Conservation (phyloP, 495 filamentous ascomycete genomes). For the Terfezia claveryi region DNA sequence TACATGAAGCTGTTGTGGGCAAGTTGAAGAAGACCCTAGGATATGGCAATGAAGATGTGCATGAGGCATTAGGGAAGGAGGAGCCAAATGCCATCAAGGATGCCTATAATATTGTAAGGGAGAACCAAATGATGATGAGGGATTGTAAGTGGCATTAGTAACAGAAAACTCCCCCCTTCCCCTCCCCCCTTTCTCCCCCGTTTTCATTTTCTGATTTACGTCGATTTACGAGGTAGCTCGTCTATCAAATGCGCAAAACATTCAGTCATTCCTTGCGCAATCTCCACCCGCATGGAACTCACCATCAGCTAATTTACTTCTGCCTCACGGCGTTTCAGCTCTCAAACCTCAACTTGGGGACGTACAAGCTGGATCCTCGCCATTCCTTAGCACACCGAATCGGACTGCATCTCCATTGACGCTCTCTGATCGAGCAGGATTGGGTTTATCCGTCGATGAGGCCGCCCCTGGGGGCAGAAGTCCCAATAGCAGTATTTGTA, state of each 20-base stretch:
- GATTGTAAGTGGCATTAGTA: slow-evolving; percentile 42
- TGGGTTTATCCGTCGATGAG: slow-evolving; percentile 1
- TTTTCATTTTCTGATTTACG: slow-evolving; percentile 2
- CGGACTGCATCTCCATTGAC: slow-evolving; percentile 15
- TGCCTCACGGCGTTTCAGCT: neutral
- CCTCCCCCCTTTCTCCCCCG: neutral
- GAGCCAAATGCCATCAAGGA: slow-evolving; percentile 97
- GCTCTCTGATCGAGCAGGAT: neutral
- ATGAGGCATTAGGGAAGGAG: slow-evolving; percentile 71
- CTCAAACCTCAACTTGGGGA: slow-evolving; percentile 16
- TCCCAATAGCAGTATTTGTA: slow-evolving; percentile 34
- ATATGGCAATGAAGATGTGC: slow-evolving; percentile 82
- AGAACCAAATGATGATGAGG: slow-evolving; percentile 92
- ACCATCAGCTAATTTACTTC: neutral
- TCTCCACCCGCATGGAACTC: slow-evolving; percentile 28
- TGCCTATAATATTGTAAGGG: slow-evolving; percentile 89
- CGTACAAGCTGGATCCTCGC: slow-evolving; percentile 6
- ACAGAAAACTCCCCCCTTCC: neutral
- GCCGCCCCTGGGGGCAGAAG: slow-evolving; percentile 14
- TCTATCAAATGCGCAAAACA: slow-evolving; percentile 24
- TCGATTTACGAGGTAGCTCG: slow-evolving; percentile 18
- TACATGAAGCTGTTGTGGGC: slow-evolving; percentile 74
- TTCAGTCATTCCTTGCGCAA: slow-evolving; percentile 30
- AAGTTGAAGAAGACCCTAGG: slow-evolving; percentile 97
- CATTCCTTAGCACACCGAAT: slow-evolving; percentile 5